A percentile compares a stretch with the other conserved stretches of the same genome.
phyloP scores from a whole-genome alignment of 805 yeast genomes.

The Citeromyces nyonsensis region DNA sequence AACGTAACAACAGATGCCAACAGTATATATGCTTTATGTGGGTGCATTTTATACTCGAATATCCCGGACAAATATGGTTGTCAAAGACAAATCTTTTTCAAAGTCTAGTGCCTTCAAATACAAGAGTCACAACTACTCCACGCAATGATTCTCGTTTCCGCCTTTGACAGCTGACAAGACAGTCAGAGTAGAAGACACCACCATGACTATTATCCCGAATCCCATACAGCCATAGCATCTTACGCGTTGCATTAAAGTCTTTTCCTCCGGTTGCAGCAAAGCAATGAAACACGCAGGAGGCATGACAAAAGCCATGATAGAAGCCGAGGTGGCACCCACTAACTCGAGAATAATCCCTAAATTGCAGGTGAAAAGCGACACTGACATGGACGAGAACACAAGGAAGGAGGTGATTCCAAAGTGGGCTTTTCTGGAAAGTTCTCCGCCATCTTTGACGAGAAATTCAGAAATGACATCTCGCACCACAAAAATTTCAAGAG shows the following conservation, averaged over 20 bases:
- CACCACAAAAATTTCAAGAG: constrained; percentile 80
- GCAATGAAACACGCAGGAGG: constrained; percentile 78
- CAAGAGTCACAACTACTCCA: too few relatives aligned
- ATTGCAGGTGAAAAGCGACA: constrained; percentile 71
- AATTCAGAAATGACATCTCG: constrained; percentile 74
- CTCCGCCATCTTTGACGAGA: constrained; percentile 18
- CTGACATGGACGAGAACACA: constrained; percentile 55
- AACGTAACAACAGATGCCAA: too few relatives aligned
- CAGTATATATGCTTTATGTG: too few relatives aligned
- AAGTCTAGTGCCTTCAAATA: too few relatives aligned
- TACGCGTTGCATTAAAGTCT: constrained; percentile 23
- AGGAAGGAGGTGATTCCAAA: constrained; percentile 47
- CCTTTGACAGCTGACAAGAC: constrained; percentile 27
- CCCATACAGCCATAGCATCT: constrained; percentile 45
- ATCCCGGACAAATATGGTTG: too few relatives aligned
- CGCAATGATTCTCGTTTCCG: constrained; percentile 7
- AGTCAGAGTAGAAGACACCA: constrained; percentile 69
- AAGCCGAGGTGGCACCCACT: constrained; percentile 88
- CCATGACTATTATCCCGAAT: constrained; percentile 69
- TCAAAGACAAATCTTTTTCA: too few relatives aligned
- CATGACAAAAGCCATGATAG: constrained; percentile 79
- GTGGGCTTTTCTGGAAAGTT: constrained; percentile 34
- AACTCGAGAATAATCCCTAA: constrained; percentile 80
- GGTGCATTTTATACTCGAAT: too few relatives aligned
- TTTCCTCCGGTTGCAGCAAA: constrained; percentile 30